Evolutionary conservation across 345 rosid species (phyloP).

Genomic region (Aurinia saxatilis): DNA sequence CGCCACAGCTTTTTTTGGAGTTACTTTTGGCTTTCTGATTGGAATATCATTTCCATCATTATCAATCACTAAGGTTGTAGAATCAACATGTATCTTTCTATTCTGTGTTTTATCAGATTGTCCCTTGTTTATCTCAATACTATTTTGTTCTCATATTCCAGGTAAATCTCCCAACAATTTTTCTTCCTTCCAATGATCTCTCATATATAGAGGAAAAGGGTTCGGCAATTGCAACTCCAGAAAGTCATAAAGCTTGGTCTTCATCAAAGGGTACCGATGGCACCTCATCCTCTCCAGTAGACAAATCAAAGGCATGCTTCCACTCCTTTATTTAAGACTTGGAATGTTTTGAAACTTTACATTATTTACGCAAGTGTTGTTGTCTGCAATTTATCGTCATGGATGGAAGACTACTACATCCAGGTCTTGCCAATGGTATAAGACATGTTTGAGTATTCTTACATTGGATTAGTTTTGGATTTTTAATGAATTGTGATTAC

Average conservation of each 20-base stretch:
- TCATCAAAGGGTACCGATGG: slow-evolving; percentile 30
- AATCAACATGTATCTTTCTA: not conserved
- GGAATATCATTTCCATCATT: slow-evolving; percentile 75
- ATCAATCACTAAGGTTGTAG: slow-evolving; percentile 59
- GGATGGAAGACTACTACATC: not conserved
- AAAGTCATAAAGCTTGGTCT: slow-evolving; percentile 30
- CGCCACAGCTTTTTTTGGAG: slow-evolving; percentile 58
- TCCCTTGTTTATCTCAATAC: not conserved
- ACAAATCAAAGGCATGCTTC: slow-evolving; percentile 48
- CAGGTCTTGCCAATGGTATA: not conserved
- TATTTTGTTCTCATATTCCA: slow-evolving; percentile 23
- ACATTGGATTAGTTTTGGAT: not conserved
- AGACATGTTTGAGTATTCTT: not conserved
- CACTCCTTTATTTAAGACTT: slow-evolving; percentile 6
- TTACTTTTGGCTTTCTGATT: slow-evolving; percentile 64
- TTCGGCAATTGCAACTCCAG: slow-evolving; percentile 35
- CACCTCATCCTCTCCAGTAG: slow-evolving; percentile 26
- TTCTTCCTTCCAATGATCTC: slow-evolving; percentile 44
- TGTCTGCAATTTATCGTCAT: not conserved
- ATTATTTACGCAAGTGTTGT: not conserved
- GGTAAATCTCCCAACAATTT: slow-evolving; percentile 54
- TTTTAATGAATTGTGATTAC: not conserved
- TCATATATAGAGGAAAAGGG: slow-evolving; percentile 39
- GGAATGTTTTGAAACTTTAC: not conserved
- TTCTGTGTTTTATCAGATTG: not conserved